Conservation (phyloP, 768 basidiomycete species). For the Russula olivacea region DNA sequence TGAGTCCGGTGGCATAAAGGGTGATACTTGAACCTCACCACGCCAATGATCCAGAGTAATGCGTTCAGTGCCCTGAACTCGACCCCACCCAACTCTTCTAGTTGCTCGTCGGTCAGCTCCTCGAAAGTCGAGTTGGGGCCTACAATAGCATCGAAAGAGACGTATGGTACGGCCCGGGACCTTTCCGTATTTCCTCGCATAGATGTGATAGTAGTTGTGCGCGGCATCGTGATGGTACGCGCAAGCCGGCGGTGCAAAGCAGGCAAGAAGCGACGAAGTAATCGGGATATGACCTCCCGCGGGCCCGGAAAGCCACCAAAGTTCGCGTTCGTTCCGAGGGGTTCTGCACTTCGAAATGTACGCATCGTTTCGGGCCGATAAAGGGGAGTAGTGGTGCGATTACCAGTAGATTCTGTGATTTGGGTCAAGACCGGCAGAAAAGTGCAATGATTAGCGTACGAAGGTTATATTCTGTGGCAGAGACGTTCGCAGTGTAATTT, state of each 20-base stretch:
- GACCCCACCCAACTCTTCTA: slow-evolving; percentile 89
- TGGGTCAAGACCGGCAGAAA: neutral
- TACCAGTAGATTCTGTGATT: slow-evolving; percentile 18
- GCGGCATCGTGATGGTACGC: slow-evolving; percentile 71
- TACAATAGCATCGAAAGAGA: slow-evolving; percentile 80
- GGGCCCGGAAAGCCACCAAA: slow-evolving; percentile 78
- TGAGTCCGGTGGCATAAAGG: slow-evolving; percentile 4
- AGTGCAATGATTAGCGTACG: slow-evolving; percentile 19
- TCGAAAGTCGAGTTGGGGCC: slow-evolving; percentile 75
- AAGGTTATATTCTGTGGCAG: slow-evolving; percentile 1
- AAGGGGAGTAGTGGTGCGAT: slow-evolving; percentile 15
- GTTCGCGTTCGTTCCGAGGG: slow-evolving; percentile 37
- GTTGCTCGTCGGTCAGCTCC: slow-evolving; percentile 66
- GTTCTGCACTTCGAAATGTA: slow-evolving; percentile 21
- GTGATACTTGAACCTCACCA: slow-evolving; percentile 42
- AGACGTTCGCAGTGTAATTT: neutral
- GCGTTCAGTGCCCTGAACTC: slow-evolving; percentile 84
- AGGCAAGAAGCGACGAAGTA: slow-evolving; percentile 61
- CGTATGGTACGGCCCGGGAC: slow-evolving; percentile 64
- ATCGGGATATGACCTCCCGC: slow-evolving; percentile 42
- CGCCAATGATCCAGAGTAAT: slow-evolving; percentile 72
- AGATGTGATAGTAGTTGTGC: slow-evolving; percentile 55
- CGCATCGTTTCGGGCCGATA: slow-evolving; percentile 25
- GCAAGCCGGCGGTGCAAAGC: slow-evolving; percentile 49
- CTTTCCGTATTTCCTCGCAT: slow-evolving; percentile 37